These are phyloP conservation scores for Russula sp. DNA, from an alignment of 768 basidiomycete genomes.

Conservation along the genomic window DNA sequence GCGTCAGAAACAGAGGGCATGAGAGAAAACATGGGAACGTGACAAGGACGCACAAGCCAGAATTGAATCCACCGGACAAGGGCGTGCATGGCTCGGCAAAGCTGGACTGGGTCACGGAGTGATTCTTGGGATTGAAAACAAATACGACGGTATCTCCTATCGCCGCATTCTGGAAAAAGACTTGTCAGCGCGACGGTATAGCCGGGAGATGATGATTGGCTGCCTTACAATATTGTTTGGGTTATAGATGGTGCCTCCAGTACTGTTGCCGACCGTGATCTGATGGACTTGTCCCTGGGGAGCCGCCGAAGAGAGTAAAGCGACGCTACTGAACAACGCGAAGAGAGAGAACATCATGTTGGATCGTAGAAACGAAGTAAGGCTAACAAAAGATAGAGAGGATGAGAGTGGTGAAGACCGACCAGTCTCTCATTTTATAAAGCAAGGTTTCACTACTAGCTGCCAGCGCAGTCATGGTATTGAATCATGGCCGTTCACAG, in stretches of 20 bases:
- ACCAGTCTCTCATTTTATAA: too few relatives aligned
- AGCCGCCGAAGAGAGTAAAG: too few relatives aligned
- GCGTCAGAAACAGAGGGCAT: not conserved
- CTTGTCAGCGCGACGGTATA: not conserved
- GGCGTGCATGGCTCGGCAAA: not conserved
- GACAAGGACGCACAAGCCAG: slow-evolving; percentile 26
- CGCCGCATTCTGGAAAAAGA: slow-evolving; percentile 10
- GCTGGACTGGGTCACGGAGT: slow-evolving; percentile 26
- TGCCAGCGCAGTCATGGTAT: too few relatives aligned
- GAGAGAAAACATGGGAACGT: too few relatives aligned
- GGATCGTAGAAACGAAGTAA: too few relatives aligned
- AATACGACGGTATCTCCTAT: slow-evolving; percentile 25
- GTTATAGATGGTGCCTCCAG: not conserved
- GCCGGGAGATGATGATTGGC: not conserved
- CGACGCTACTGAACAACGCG: too few relatives aligned
- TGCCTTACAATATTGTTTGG: not conserved
- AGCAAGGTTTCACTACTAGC: too few relatives aligned
- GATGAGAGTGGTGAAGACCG: too few relatives aligned
- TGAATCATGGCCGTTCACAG: too few relatives aligned
- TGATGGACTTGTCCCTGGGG: not conserved
- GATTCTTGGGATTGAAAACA: slow-evolving; percentile 27
- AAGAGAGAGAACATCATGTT: too few relatives aligned
- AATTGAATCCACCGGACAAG: slow-evolving; percentile 24
- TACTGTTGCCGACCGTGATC: slow-evolving; percentile 9
- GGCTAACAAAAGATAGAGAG: too few relatives aligned